Evolutionary conservation across 139 green algal species (phyloP), one percentile per base, ranked within the genome.

Genomic region (Zygnema circumcarinatum): DNA sequence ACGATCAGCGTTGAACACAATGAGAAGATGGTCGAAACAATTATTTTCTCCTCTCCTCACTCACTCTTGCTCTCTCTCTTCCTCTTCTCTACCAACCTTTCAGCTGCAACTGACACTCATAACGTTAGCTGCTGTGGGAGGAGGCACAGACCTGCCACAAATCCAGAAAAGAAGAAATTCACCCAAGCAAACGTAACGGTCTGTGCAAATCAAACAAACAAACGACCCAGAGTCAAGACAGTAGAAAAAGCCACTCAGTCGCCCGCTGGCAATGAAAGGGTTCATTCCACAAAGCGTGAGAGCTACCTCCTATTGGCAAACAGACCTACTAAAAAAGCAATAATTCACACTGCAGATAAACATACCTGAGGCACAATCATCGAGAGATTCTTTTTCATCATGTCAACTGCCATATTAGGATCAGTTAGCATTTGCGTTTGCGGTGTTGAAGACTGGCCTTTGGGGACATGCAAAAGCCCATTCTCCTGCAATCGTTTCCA

Each of bases 121-220:
- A n/a, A n/a, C n/a, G n/a, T n/a, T n/a, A n/a, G n/a, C n/a, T n/a
- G n/a, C n/a, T n/a, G n/a, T n/a, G n/a, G n/a, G n/a, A n/a, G n/a
- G n/a, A n/a, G n/a, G n/a, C 32, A 56, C 31, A 25, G 31, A 84
- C 87, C 90, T 21, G 90, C 67, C 3, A 94, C 90, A 79, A 94
- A 94, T 29, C 91, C 92, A 53, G 87, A 92, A 78, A 94, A 94
- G 84, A 94, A 94, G 87, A 94, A 94, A 76, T 93, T 94, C 41
- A 94, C 88, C 91, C 91, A 94, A 0, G 72, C 81, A 67, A 75
- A 82, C n/a, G 91, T 94, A 40, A 93, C 47, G 35, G 87, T 91
- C 69, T 93, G 67, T 33, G 11, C 76, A 83, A 75, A 54, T 21
- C n/a, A 56, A 2, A 79, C 81, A 81, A 41, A 36, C 31, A 41